phyloP scores from a whole-genome alignment of 1,139 yeast species.

The Taphrina sp. region DNA sequence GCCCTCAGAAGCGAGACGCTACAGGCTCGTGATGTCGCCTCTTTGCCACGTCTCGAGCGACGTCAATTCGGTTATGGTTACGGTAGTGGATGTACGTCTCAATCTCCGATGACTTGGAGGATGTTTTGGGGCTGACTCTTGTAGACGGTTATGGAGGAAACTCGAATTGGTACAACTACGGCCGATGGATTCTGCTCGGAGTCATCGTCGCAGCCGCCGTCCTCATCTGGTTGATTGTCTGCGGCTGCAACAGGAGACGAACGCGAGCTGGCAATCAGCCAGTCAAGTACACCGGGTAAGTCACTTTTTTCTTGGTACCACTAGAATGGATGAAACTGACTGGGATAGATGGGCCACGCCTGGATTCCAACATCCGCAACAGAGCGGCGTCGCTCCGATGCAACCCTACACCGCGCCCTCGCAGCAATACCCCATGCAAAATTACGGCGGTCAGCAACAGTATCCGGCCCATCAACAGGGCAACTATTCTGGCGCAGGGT shows the following conservation, averaged over 20 bases:
- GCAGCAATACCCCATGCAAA: background rate
- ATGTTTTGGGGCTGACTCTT: background rate
- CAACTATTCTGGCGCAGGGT: background rate
- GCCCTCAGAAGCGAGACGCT: background rate
- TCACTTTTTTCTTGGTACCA: no score
- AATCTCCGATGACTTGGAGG: background rate
- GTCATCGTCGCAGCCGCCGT: constrained; percentile 25
- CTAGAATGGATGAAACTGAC: no score
- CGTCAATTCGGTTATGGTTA: constrained; percentile 14
- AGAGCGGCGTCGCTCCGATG: constrained; percentile 14
- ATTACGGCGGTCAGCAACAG: background rate
- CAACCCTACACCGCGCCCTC: background rate
- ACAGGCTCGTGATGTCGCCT: background rate
- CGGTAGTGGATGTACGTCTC: constrained; percentile 4
- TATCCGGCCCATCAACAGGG: constrained; percentile 5
- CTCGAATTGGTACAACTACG: constrained; percentile 18
- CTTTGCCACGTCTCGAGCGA: no score
- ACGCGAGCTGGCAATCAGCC: constrained; percentile 23
- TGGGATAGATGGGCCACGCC: constrained; percentile 32
- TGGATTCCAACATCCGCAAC: constrained; percentile 25
- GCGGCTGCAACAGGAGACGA: constrained; percentile 24
- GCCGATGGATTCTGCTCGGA: constrained; percentile 30
- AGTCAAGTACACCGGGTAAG: constrained; percentile 30
- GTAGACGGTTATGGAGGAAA: constrained; percentile 4
- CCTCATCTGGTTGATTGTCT: constrained; percentile 21